Percentiles rank a stretch among this genome's conserved stretches.
These are phyloP conservation scores for Teunomyces lycoperdinae DNA, from an alignment of 805 yeast species.

Conservation along the genomic window DNA sequence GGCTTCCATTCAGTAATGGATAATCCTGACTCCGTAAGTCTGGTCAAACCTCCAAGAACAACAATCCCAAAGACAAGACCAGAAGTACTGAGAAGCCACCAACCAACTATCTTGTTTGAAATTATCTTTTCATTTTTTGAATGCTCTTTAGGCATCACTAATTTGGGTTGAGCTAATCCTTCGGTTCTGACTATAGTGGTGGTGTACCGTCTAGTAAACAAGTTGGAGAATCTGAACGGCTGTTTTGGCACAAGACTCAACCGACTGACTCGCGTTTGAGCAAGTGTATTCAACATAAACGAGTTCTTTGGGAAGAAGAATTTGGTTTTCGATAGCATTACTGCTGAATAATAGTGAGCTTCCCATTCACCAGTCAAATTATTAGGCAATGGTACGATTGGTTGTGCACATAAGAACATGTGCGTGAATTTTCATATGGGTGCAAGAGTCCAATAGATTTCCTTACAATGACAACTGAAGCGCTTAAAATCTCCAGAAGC, in stretches of 20 bases:
- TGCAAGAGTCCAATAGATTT: no score
- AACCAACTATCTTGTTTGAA: constrained; percentile 55
- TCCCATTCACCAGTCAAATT: not conserved
- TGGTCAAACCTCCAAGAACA: constrained; percentile 91
- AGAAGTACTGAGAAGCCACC: constrained; percentile 85
- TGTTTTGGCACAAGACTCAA: constrained; percentile 14
- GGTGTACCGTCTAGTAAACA: constrained; percentile 5
- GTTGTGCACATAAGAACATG: not conserved
- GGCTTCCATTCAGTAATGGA: constrained; percentile 99
- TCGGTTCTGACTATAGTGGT: constrained; percentile 1
- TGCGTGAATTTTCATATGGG: not conserved
- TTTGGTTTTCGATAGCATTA: constrained; percentile 46
- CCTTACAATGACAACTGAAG: no score
- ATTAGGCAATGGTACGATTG: not conserved
- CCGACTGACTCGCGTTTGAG: constrained; percentile 18
- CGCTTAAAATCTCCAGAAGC: no score
- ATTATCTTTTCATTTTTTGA: constrained; percentile 5
- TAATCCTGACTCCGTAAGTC: constrained; percentile 93
- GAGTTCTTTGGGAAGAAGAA: constrained; percentile 59
- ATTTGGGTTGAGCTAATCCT: constrained; percentile 1
- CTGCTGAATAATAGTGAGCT: not conserved
- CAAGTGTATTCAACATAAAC: constrained; percentile 37
- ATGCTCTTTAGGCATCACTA: constrained; percentile 1
- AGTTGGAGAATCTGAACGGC: not conserved
- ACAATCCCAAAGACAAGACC: constrained; percentile 92